Percentiles rank a stretch among this genome's conserved stretches.
These are phyloP conservation scores for Didymella arachidicola DNA, from an alignment of 2,329 filamentous ascomycete genomes.

Conservation along the genomic window DNA sequence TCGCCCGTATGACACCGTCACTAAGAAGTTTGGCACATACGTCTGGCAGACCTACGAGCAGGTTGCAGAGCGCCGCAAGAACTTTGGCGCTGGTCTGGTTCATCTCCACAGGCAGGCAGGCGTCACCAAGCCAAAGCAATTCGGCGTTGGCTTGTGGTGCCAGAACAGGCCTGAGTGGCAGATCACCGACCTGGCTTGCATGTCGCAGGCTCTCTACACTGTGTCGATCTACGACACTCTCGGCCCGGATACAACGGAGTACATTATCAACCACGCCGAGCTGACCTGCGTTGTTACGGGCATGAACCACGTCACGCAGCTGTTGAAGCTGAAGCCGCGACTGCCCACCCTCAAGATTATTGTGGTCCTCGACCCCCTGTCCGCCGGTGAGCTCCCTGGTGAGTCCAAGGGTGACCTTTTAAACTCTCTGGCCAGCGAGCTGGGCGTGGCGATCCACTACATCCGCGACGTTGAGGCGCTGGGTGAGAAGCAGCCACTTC, in stretches of 20 bases:
- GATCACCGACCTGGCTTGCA: slow-evolving; percentile 81
- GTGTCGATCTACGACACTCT: slow-evolving; percentile 97
- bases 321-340: slow-evolving; percentile 81
- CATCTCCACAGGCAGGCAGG: slow-evolving; percentile 79
- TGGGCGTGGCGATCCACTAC: slow-evolving; percentile 80
- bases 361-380: slow-evolving; percentile 82
- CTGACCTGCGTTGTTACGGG: slow-evolving; percentile 79
- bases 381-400: slow-evolving; percentile 77
- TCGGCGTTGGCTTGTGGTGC: slow-evolving; percentile 83
- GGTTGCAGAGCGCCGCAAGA: slow-evolving; percentile 78
- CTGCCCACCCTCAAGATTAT: slow-evolving; percentile 86
- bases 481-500: slow-evolving; percentile 73
- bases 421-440: slow-evolving; percentile 74
- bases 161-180: slow-evolving; percentile 91
- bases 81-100: slow-evolving; percentile 84
- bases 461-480: slow-evolving; percentile 83
- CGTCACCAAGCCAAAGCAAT: slow-evolving; percentile 65
- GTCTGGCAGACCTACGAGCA: slow-evolving; percentile 85
- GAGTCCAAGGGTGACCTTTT: slow-evolving; percentile 82
- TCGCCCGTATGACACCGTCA: slow-evolving; percentile 78
- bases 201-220: slow-evolving; percentile 85
- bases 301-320: slow-evolving; percentile 78
- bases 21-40: slow-evolving; percentile 78
- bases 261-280: slow-evolving; percentile 90
- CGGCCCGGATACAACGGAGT: slow-evolving; percentile 88